Conservation (phyloP, 2,329 filamentous ascomycete species). For the Exophiala sp. region DNA sequence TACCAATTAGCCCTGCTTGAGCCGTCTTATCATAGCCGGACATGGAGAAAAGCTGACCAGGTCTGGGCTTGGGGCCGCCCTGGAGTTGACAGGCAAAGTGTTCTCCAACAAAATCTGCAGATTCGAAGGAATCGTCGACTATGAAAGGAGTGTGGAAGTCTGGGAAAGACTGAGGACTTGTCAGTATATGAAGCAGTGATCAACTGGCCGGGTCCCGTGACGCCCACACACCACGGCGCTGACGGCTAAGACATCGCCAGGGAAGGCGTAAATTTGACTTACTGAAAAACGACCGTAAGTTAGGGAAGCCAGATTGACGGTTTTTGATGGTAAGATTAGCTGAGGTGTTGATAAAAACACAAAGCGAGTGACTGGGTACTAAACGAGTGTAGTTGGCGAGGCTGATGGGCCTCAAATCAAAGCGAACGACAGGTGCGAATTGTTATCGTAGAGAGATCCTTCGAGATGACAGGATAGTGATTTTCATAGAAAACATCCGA, state of each 20-base stretch:
- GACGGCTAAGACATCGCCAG: conserved; percentile 18
- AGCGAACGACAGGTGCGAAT: conserved; percentile 38
- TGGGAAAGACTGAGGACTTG: conserved; percentile 26
- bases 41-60: conserved; percentile 66
- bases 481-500: conserved; percentile 21
- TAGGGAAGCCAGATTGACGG: conserved; percentile 47
- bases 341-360: conserved; percentile 30
- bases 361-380: conserved; percentile 45
- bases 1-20: conserved; percentile 44
- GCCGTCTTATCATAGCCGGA: conserved; percentile 73
- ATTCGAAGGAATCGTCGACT: conserved; percentile 43
- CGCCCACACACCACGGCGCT: neutral
- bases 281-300: conserved; percentile 43
- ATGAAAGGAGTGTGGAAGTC: conserved; percentile 44
- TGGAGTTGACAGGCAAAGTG: conserved; percentile 42
- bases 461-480: conserved; percentile 4
- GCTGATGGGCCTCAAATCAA: conserved; percentile 38
- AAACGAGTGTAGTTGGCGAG: conserved; percentile 36
- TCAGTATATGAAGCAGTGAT: conserved; percentile 35
- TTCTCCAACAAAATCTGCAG: conserved; percentile 43
- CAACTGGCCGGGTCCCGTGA: conserved; percentile 3
- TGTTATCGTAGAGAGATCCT: conserved; percentile 22
- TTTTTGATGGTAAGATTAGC: conserved; percentile 24
- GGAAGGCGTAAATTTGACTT: conserved; percentile 28
- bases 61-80: conserved; percentile 50